Evolutionary conservation across 495 filamentous ascomycete genomes (phyloP).

Genomic region (Trichoderma reesei): DNA sequence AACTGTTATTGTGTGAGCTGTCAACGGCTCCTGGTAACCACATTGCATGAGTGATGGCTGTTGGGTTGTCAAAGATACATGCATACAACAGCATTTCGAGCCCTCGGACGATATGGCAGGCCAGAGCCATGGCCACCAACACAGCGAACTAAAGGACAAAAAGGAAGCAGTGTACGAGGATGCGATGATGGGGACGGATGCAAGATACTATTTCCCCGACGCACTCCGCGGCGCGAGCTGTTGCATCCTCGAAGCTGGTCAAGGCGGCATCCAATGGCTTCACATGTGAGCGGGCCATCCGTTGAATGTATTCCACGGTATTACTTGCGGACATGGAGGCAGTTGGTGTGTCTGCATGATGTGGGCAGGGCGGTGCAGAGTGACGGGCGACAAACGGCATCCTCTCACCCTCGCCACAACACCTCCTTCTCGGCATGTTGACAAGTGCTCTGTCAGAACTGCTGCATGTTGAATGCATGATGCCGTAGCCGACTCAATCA

Average conservation of each 20-base stretch:
- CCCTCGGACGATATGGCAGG: too few species aligned
- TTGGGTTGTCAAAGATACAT: background rate
- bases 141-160: background rate
- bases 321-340: too few species aligned
- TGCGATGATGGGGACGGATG: background rate
- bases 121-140: background rate
- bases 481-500: background rate
- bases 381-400: background rate
- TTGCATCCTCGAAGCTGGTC: background rate
- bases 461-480: background rate
- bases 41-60: background rate
- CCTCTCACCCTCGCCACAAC: background rate
- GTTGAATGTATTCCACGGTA: background rate
- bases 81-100: too few species aligned
- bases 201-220: background rate
- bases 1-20: background rate
- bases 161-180: background rate
- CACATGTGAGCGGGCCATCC: background rate
- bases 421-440: background rate
- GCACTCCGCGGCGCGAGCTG: background rate
- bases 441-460: background rate
- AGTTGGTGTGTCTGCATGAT: background rate
- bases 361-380: background rate
- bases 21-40: background rate
- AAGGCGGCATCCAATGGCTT: background rate